Conservation (phyloP, 1,284 basidiomycete genomes). For the Ceratorhiza oryzae-sativae region DNA sequence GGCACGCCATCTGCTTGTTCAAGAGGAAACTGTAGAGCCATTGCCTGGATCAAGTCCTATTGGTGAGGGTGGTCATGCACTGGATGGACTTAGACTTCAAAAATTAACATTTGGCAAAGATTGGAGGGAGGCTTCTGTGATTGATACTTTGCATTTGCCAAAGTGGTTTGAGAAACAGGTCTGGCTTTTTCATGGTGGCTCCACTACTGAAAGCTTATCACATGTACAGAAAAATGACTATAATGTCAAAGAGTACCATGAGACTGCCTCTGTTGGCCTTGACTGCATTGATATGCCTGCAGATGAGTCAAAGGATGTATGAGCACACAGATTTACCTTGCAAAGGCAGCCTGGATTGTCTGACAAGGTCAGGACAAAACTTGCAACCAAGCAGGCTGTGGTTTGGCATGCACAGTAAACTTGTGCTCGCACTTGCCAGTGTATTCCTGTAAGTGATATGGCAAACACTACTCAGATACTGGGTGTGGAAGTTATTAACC, state of each 20-base stretch:
- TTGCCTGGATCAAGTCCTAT: too few relatives aligned
- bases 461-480: not conserved
- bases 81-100: too few relatives aligned
- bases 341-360: not conserved
- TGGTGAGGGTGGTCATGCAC: too few relatives aligned
- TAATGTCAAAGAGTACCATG: not conserved
- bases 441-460: not conserved
- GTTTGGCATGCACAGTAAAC: not conserved
- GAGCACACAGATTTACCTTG: not conserved
- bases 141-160: too few relatives aligned
- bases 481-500: not conserved
- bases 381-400: not conserved
- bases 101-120: too few relatives aligned
- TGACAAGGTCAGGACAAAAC: not conserved
- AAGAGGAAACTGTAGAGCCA: too few relatives aligned
- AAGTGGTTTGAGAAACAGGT: too few relatives aligned
- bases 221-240: constrained; percentile 14
- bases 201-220: too few relatives aligned
- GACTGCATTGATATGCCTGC: not conserved
- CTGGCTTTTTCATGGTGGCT: too few relatives aligned
- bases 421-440: not conserved
- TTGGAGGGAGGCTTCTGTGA: too few relatives aligned
- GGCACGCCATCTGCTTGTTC: too few relatives aligned
- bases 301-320: constrained; percentile 2
- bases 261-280: not conserved